These are phyloP conservation scores for Leccinum griseonigrum DNA, from an alignment of 1,284 basidiomycete genomes.

Conservation along the genomic window DNA sequence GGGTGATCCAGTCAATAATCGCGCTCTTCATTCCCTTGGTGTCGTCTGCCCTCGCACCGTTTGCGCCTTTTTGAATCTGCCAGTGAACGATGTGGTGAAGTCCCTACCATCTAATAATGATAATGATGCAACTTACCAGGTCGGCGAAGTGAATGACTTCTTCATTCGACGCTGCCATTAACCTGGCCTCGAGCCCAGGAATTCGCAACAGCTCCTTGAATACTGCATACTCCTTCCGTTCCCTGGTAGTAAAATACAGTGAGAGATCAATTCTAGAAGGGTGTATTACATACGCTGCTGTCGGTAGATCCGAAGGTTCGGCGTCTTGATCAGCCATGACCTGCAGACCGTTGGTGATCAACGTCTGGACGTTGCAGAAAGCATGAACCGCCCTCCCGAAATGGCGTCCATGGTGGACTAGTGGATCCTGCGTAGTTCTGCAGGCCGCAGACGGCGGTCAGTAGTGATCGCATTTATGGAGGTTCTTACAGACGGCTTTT, in stretches of 20 bases:
- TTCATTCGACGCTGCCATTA: neutral
- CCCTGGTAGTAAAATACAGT: neutral
- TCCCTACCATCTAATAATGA: neutral
- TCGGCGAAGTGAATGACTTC: neutral
- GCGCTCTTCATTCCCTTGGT: neutral
- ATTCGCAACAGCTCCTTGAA: neutral
- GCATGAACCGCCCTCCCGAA: neutral
- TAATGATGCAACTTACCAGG: neutral
- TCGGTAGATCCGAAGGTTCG: neutral
- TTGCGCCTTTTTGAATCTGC: neutral
- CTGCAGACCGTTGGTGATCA: neutral
- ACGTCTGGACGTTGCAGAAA: neutral
- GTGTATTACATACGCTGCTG: neutral
- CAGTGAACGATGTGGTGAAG: neutral
- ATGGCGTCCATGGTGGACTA: neutral
- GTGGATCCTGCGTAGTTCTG: neutral
- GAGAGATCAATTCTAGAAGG: neutral
- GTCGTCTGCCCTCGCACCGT: neutral
- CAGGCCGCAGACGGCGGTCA: neutral
- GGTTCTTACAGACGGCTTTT: neutral
- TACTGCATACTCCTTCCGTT: neutral
- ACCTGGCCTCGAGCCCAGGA: neutral
- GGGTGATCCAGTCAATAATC: neutral
- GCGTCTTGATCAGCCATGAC: neutral
- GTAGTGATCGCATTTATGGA: neutral